phyloP scores from a whole-genome alignment of 306 rosid genomes.

The Quercus engelmannii region DNA sequence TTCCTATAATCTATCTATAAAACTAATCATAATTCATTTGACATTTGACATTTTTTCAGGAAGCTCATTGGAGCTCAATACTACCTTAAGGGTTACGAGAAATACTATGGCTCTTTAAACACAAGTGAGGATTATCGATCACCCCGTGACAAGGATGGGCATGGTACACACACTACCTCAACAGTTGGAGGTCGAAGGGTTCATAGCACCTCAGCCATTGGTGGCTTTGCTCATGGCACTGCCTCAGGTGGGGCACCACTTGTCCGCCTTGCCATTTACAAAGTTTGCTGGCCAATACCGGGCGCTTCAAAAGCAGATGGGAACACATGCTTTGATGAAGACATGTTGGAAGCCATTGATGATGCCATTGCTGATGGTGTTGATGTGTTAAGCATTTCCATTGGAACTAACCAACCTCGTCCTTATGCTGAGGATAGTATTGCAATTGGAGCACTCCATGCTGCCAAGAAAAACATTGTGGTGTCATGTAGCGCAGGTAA shows the following conservation, averaged over 20 bases:
- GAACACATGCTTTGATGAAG: conserved; percentile 62
- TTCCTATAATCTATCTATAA: too few species aligned
- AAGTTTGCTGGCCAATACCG: conserved; percentile 89
- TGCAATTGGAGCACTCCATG: conserved; percentile 64
- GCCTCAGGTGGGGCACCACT: conserved; percentile 83
- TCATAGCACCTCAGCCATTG: conserved; percentile 39
- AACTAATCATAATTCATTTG: neutral
- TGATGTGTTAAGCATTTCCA: conserved; percentile 65
- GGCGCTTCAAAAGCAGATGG: conserved; percentile 53
- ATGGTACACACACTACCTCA: conserved; percentile 87
- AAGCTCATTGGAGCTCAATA: conserved; percentile 83
- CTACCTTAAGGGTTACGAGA: conserved; percentile 64
- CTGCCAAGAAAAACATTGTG: conserved; percentile 59
- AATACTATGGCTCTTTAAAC: conserved; percentile 44
- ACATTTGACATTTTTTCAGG: conserved; percentile 23
- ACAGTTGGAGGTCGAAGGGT: conserved; percentile 68
- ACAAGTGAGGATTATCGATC: conserved; percentile 61
- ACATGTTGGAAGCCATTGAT: conserved; percentile 81
- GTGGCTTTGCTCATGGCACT: conserved; percentile 68
- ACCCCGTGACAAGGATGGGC: conserved; percentile 85
- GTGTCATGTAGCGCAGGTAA: conserved; percentile 92
- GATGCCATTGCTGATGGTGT: conserved; percentile 90
- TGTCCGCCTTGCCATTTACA: conserved; percentile 76
- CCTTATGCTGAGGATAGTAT: conserved; percentile 54
- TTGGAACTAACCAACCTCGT: conserved; percentile 40